These are phyloP conservation scores for Fusarium sp. DNA, from an alignment of 2,329 filamentous ascomycete genomes.

Conservation along the genomic window DNA sequence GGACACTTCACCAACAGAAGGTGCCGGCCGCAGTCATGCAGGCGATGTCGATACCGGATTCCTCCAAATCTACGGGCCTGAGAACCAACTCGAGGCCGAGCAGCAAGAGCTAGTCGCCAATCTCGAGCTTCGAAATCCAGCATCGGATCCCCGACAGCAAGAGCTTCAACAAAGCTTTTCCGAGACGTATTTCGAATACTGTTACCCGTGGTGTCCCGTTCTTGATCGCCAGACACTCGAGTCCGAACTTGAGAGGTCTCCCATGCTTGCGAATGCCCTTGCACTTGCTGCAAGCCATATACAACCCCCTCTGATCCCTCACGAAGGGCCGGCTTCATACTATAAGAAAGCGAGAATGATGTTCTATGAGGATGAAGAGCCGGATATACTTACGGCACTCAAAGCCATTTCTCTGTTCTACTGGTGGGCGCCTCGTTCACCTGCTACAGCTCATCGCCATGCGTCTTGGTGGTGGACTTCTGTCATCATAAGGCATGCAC, in stretches of 20 bases:
- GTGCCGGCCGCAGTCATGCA: constrained; percentile 45
- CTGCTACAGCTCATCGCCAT: constrained; percentile 56
- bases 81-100: constrained; percentile 51
- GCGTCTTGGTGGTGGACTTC: constrained; percentile 63
- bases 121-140: constrained; percentile 41
- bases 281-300: constrained; percentile 58
- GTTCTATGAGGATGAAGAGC: constrained; percentile 58
- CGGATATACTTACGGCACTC: constrained; percentile 53
- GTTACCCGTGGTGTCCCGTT: constrained; percentile 59
- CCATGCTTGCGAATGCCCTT: constrained; percentile 55
- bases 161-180: constrained; percentile 57
- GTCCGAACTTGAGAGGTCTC: constrained; percentile 52
- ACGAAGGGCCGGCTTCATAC: constrained; percentile 55
- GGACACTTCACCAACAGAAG: constrained; percentile 40
- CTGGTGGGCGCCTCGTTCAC: constrained; percentile 59
- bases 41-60: constrained; percentile 55
- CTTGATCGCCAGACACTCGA: constrained; percentile 52
- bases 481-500: constrained; percentile 58
- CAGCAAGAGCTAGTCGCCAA: constrained; percentile 50
- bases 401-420: constrained; percentile 58
- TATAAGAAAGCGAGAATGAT: constrained; percentile 57
- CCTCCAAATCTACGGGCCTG: constrained; percentile 53
- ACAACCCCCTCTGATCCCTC: constrained; percentile 57
- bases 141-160: constrained; percentile 35
- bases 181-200: constrained; percentile 60